A percentile compares a stretch with the other conserved stretches of the same genome.
Conservation (phyloP, 768 basidiomycete genomes). For the Hysterangium stoloniferum region DNA sequence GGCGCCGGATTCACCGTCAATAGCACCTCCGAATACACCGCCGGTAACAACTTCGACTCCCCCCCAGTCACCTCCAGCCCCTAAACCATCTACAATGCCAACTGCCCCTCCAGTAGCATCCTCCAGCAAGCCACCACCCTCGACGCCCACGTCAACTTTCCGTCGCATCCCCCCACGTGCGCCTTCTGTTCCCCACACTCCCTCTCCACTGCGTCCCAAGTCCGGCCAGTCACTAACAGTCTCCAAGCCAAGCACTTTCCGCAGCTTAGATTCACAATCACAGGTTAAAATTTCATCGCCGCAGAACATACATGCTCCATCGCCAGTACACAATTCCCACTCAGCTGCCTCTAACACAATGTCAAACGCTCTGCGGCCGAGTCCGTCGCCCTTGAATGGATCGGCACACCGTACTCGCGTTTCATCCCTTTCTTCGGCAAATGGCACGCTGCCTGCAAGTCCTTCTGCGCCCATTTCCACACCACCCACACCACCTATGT, state of each 20-base stretch:
- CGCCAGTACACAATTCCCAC: constrained; percentile 3
- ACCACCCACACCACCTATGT: background rate
- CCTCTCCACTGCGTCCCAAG: constrained; percentile 21
- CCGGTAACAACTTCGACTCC: background rate
- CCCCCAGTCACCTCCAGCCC: background rate
- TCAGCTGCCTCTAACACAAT: constrained; percentile 1
- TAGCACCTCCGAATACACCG: constrained; percentile 2
- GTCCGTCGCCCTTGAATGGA: background rate
- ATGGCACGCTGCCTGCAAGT: background rate
- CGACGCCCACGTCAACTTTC: constrained; percentile 36
- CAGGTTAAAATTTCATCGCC: background rate
- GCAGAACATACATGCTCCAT: background rate
- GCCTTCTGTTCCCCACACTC: constrained; percentile 19
- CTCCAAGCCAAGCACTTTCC: background rate
- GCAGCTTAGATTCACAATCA: background rate
- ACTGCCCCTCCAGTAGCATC: constrained; percentile 1
- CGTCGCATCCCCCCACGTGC: constrained; percentile 38
- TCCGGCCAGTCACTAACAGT: constrained; percentile 23
- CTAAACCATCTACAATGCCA: background rate
- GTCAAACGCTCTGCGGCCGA: background rate
- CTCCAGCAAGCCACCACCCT: constrained; percentile 9
- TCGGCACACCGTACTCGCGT: background rate
- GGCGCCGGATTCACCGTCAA: background rate
- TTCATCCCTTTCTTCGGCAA: background rate
- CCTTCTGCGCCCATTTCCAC: background rate